Base-by-base conservation (phyloP, 2,329 filamentous ascomycete species). In the Lasiodiplodia hormozganensis region DNA sequence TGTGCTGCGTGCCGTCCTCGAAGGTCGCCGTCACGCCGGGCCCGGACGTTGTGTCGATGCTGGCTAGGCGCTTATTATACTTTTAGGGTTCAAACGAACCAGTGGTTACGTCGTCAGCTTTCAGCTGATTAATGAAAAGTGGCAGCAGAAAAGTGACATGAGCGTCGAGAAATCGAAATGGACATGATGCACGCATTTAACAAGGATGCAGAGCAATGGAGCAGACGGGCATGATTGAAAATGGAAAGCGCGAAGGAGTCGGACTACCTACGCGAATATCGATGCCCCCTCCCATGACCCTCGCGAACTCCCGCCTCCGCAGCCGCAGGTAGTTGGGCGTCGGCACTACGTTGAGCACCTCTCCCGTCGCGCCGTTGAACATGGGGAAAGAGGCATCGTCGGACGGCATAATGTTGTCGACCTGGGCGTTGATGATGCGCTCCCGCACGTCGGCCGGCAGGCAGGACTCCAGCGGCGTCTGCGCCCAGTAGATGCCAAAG, bases 401-500 rank as follows among this genome's bases (percentile, higher is more conserved):
- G 8, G 78, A 78, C 8, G 76, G 77, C 49, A 73, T 71, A 77
- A 83, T 72, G 18, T 90, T 80, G 73, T 91, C 83, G 54, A 87
- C 87, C 82, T 62, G 80, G 75, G 68, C 78, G 76, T 12, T 85
- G 83, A 72, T 87, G 82, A 69, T 79, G 75, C n/a, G 82, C 79
- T 74, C 87, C 85, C 53, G 90, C 85, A 72, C 75, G 14, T 83
- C 76, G 0, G 80, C 74, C 0, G 87, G 85, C 34, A 90, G 57
- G 38, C 66, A 68, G 16, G n/a, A 31, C 8, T 54, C 56, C 21
- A 68, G 57, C 36, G 66, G 56, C 47, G 57, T 62, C 66, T 68
- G 89, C 81, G 4, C 86, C 88, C 88, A 90, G 74, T 90, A 87
- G 68, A 90, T 79, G 0, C 88, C 90, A 68, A 90, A 79, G 3